Percentiles rank a stretch among this genome's conserved stretches.
These are phyloP conservation scores for Helianthus tuberosus DNA, from an alignment of 129 eudicot species.

Conservation along the genomic window DNA sequence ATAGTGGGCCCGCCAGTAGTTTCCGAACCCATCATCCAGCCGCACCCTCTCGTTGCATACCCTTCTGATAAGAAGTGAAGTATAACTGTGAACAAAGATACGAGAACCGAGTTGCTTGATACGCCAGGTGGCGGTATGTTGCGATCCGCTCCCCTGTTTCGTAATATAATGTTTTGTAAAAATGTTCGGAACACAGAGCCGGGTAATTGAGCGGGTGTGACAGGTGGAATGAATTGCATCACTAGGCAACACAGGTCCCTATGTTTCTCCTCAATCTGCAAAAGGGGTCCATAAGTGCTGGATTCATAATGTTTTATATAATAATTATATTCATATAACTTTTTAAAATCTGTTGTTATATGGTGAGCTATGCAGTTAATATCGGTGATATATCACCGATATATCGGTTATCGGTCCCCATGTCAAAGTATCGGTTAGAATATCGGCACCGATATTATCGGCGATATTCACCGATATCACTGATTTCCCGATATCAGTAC, in stretches of 20 bases:
- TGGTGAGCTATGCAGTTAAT: no score
- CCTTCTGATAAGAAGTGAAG: slow-evolving; percentile 96
- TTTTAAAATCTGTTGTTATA: neutral
- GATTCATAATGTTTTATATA: slow-evolving; percentile 8
- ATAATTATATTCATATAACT: neutral
- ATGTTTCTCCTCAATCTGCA: slow-evolving; percentile 98
- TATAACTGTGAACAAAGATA: slow-evolving; percentile 76
- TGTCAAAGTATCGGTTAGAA: no score
- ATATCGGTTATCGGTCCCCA: no score
- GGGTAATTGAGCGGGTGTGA: slow-evolving; percentile 76
- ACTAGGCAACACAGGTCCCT: slow-evolving; percentile 89
- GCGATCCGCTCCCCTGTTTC: slow-evolving; percentile 93
- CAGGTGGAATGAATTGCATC: slow-evolving; percentile 92
- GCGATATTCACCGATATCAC: no score
- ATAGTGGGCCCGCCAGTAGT: slow-evolving; percentile 45
- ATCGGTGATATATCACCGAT: no score
- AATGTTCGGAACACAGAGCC: slow-evolving; percentile 88
- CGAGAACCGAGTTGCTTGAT: slow-evolving; percentile 87
- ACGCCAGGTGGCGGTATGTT: slow-evolving; percentile 79
- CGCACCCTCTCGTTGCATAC: slow-evolving; percentile 52
- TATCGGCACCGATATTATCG: no score
- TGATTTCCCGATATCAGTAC: no score
- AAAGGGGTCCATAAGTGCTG: slow-evolving; percentile 14
- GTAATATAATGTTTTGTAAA: slow-evolving; percentile 67
- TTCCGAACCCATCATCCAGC: slow-evolving; percentile 66